These are phyloP conservation scores for Podila minutissima DNA, from an alignment of 192 early-diverging fungal species.

Conservation along the genomic window DNA sequence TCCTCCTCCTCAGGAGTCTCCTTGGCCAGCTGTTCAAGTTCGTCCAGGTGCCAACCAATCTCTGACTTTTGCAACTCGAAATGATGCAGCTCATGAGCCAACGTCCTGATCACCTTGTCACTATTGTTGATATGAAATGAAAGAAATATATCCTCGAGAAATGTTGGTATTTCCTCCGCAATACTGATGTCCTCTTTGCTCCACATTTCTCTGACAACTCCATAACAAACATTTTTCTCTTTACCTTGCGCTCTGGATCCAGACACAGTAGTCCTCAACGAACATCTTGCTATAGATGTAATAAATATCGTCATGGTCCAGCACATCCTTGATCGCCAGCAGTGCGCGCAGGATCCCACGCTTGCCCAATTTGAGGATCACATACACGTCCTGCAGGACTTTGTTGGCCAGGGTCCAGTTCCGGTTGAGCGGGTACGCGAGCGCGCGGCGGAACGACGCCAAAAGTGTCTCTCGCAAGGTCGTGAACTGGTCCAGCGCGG, in stretches of 20 bases:
- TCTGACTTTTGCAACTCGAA: slow-evolving; percentile 74
- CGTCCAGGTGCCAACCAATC: slow-evolving; percentile 83
- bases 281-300: slow-evolving; percentile 90
- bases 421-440: slow-evolving; percentile 91
- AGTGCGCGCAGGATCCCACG: slow-evolving; percentile 82
- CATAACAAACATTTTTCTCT: no score
- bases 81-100: slow-evolving; percentile 85
- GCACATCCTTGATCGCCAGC: slow-evolving; percentile 78
- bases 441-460: slow-evolving; percentile 78
- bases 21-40: slow-evolving; percentile 75
- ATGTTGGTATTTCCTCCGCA: no score
- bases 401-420: slow-evolving; percentile 79
- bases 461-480: slow-evolving; percentile 69
- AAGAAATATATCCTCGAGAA: neutral
- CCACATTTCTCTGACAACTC: no score
- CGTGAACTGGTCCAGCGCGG: slow-evolving; percentile 81
- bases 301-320: slow-evolving; percentile 89
- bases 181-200: no score
- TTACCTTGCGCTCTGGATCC: slow-evolving; percentile 86
- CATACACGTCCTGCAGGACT: slow-evolving; percentile 83
- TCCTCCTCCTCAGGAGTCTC: slow-evolving; percentile 58
- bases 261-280: slow-evolving; percentile 96
- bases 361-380: slow-evolving; percentile 85
- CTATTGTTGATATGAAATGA: slow-evolving; percentile 33
- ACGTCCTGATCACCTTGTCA: slow-evolving; percentile 75